Evolutionary conservation across 2,329 filamentous ascomycete genomes (phyloP), one percentile per base, ranked within the genome.

Genomic region (Aspergillus viridinutans): DNA sequence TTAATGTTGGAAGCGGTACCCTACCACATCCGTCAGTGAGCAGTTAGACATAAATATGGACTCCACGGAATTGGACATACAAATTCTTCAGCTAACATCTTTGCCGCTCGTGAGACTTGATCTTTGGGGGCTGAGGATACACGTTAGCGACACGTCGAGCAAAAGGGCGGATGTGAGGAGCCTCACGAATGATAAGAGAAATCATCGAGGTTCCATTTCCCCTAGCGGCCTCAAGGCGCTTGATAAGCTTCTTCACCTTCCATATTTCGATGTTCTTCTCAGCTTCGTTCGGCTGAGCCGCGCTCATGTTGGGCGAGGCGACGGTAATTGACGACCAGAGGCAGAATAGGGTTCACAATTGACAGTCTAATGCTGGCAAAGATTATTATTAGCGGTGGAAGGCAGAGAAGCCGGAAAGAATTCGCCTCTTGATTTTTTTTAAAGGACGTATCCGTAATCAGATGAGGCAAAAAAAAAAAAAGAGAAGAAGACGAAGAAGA

Each of bases 21-120:
- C 91, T 94, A 65, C 40, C 55, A 17, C 47, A 20, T 32, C 50
- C 42, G 57, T 65, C 59, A 63, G 58, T 26, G 32, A 32, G 17
- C 29, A 20, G 4, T 35, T 49, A 35, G 51, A 21, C 10, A 28
- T 9, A 6, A 50, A 43, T 48, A 38, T 38, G 8, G 38, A 29
- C 25, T 38, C 12, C 32, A 23, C 21, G 35, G 42, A 14, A 17
- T 20, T 40, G 21, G 43, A 80, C 89, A 66, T 84, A 94, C 90
- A 74, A 94, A 96, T 90, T 96, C 92, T 97, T 99, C 94, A 82
- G 95, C 95, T 88, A 99, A 89, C 94, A 99, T 99, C 85, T 97
- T 97, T 59, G 94, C 90, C 55, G 90, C 89, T 72, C 92, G 89
- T 49, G 94, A 97, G 63, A 99, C 85, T 80, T 99, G 94, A 78